A percentile compares a stretch with the other conserved stretches of the same genome.
Conservation (phyloP, 306 rosid genomes). For the Astragalus membranaceus region DNA sequence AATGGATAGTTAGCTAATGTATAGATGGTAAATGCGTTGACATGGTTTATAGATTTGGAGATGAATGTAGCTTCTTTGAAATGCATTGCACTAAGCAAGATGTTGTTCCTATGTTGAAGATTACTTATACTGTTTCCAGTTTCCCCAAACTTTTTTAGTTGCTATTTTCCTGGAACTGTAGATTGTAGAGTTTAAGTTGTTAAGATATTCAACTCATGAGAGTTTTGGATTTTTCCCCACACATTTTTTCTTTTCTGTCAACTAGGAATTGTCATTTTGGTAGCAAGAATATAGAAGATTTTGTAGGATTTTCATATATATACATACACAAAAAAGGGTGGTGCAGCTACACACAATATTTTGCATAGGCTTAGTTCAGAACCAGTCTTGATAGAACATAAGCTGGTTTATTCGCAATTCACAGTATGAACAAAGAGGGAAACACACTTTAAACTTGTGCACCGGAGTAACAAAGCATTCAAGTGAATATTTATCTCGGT, state of each 20-base stretch:
- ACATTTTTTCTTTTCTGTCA: background rate
- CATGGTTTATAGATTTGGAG: background rate
- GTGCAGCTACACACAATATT: background rate
- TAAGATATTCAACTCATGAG: background rate
- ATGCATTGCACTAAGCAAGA: background rate
- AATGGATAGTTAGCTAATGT: background rate
- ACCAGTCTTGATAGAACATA: background rate
- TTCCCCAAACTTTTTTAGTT: background rate
- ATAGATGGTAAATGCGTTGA: background rate
- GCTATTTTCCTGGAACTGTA: background rate
- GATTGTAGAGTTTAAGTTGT: background rate
- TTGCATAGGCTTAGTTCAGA: background rate
- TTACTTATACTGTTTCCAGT: background rate
- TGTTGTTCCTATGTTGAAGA: background rate
- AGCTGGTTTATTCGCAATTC: background rate
- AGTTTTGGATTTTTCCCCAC: background rate
- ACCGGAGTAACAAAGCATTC: background rate
- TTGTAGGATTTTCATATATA: background rate
- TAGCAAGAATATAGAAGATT: background rate
- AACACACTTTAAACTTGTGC: background rate
- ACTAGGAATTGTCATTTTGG: background rate
- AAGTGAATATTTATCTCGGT: background rate
- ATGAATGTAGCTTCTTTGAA: constrained; percentile 4
- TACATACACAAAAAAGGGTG: background rate
- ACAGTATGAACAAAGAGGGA: background rate